phyloP scores from a whole-genome alignment of 73 alveolate genomes.

The Tetrahymena elliotti region DNA sequence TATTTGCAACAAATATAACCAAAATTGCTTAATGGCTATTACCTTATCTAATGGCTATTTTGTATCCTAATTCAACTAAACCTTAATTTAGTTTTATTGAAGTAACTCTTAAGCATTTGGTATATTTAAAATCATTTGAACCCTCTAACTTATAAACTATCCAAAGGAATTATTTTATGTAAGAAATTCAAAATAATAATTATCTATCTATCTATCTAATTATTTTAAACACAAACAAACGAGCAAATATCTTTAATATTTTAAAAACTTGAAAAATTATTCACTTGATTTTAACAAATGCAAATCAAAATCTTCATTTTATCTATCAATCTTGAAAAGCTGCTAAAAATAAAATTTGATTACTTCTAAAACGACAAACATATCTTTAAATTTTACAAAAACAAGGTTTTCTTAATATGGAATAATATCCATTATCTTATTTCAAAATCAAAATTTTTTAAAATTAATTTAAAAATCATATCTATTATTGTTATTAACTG shows the following conservation, averaged over 20 bases:
- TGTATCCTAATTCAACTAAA: not conserved
- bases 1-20: too few relatives aligned
- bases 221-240: too few relatives aligned
- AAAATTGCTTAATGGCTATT: not conserved
- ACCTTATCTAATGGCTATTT: not conserved
- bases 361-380: not conserved
- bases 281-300: not conserved
- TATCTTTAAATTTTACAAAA: too few relatives aligned
- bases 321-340: not conserved
- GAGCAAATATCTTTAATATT: not conserved
- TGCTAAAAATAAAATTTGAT: not conserved
- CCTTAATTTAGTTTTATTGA: not conserved
- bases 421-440: too few relatives aligned
- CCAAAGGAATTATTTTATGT: not conserved
- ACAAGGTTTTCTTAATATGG: not conserved
- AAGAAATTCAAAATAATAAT: not conserved
- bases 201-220: too few relatives aligned
- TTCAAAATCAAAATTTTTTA: too few relatives aligned
- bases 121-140: not conserved
- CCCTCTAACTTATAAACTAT: not conserved
- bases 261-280: too few relatives aligned
- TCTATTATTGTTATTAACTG: too few relatives aligned
- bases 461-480: too few relatives aligned
- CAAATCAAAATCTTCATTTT: not conserved
- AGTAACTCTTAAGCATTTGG: not conserved